Conservation (phyloP, 1,284 basidiomycete genomes). For the Cystobasidiaceae sp. region DNA sequence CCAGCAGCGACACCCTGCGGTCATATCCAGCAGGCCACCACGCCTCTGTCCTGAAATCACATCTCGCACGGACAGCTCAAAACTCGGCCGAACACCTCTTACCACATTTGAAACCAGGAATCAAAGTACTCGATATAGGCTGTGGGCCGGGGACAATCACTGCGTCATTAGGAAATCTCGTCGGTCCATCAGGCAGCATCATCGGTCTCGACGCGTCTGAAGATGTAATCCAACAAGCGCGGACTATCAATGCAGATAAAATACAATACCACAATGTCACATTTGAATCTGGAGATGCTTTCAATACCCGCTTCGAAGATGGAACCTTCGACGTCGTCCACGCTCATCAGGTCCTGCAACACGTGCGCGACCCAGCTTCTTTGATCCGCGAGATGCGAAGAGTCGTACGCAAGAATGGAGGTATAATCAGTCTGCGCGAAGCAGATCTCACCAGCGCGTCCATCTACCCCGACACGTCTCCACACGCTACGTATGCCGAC, state of each 20-base stretch:
- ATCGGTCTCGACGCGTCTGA: slow-evolving; percentile 35
- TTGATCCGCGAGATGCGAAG: slow-evolving; percentile 52
- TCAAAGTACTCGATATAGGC: slow-evolving; percentile 31
- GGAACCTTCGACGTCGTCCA: slow-evolving; percentile 50
- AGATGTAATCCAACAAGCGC: slow-evolving; percentile 27
- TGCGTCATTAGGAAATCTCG: slow-evolving; percentile 25
- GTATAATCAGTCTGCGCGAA: slow-evolving; percentile 51
- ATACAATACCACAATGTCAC: slow-evolving; percentile 21
- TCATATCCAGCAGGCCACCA: slow-evolving; percentile 21
- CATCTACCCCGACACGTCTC: slow-evolving; percentile 2
- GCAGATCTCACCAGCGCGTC: slow-evolving; percentile 41
- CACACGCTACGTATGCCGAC: neutral
- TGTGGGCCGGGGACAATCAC: slow-evolving; percentile 42
- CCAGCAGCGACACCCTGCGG: too few species aligned
- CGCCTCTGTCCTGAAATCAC: slow-evolving; percentile 2
- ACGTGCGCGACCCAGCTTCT: slow-evolving; percentile 49
- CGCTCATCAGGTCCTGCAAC: slow-evolving; percentile 52
- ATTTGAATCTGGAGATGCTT: slow-evolving; percentile 32
- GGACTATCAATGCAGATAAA: neutral
- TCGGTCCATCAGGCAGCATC: slow-evolving; percentile 25
- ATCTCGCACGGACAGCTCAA: slow-evolving; percentile 12
- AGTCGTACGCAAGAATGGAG: slow-evolving; percentile 50
- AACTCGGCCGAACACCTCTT: slow-evolving; percentile 21
- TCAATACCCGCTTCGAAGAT: slow-evolving; percentile 30
- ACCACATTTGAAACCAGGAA: slow-evolving; percentile 11